Percentiles rank a stretch among this genome's conserved stretches.
These are phyloP conservation scores for Monilinia vaccinii-corymbosi DNA, from an alignment of 2,329 filamentous ascomycete genomes.

Conservation along the genomic window DNA sequence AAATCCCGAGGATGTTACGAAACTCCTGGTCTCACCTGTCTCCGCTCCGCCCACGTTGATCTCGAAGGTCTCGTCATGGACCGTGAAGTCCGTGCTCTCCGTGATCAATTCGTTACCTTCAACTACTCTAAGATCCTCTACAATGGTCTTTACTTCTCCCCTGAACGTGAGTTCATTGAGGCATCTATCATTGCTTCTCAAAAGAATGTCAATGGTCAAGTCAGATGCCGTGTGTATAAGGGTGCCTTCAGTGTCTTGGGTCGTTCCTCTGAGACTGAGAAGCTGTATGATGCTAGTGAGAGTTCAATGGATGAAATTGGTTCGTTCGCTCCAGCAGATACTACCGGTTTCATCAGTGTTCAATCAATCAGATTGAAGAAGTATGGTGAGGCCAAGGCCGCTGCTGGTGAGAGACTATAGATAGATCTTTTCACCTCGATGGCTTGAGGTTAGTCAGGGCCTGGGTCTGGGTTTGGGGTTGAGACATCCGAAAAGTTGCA, in stretches of 20 bases:
- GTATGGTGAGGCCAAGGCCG: conserved; percentile 67
- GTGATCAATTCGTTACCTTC: conserved; percentile 62
- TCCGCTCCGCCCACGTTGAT: conserved; percentile 38
- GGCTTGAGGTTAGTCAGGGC: neutral
- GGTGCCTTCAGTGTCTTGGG: conserved; percentile 52
- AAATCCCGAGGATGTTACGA: conserved; percentile 80
- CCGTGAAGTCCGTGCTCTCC: conserved; percentile 56
- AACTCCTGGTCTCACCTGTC: conserved; percentile 28
- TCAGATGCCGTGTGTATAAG: conserved; percentile 58
- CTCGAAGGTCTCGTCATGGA: conserved; percentile 60
- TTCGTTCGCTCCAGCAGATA: conserved; percentile 57
- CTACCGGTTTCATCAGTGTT: conserved; percentile 59
- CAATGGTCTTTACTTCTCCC: conserved; percentile 59
- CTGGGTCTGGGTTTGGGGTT: neutral
- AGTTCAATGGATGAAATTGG: conserved; percentile 62
- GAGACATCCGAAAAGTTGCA: neutral
- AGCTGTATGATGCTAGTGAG: conserved; percentile 59
- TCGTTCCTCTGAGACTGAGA: conserved; percentile 53
- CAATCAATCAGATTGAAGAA: conserved; percentile 53
- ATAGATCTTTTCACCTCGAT: conserved; percentile 3
- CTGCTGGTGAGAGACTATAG: conserved; percentile 60
- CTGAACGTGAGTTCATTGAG: conserved; percentile 64
- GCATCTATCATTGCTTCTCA: conserved; percentile 52
- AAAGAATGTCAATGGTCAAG: conserved; percentile 51
- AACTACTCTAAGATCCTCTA: conserved; percentile 50